Base-by-base conservation (phyloP, 192 early-diverging fungal species). In the Mortierella antarctica region DNA sequence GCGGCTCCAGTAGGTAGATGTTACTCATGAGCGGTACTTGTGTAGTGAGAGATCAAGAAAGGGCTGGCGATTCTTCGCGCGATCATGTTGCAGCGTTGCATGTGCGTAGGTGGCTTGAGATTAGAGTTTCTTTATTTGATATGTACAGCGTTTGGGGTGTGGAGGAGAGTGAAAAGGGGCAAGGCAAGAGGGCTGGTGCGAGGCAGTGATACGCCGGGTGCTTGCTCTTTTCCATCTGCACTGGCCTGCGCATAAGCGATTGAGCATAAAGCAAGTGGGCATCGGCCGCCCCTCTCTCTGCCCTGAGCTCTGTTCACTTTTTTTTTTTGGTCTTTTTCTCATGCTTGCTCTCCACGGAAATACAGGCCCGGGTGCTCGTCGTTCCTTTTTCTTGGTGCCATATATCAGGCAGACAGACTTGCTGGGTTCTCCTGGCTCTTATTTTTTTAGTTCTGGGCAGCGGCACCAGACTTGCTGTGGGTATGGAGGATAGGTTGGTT, bases 1-100 rank as follows among this genome's bases (percentile, higher is more conserved):
- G 84, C 17, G 89, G 88, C 59, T 90, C 88, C 51, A 83, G 75
- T 15, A 85, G 71, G 68, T 90, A 89, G 42, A 90, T 85, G 58
- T 85, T 86, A 57, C 81, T 83, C 88, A 89, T 88, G 6, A 31
- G 31, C 31, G 31, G 31, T 31, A 3, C 31, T 31, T 31, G 31
- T 31, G 31, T 31, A 3, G 31, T 31, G 31, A 31, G 31, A 2
- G 31, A 31, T 31, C 31, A 31, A 3, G 31, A 31, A 31, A 31
- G 31, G 31, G 31, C 31, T 31, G 31, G 31, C 31, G 31, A 31
- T 31, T 31, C 31, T 2, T 31, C 3, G 31, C 31, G 31, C 31
- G 31, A 31, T 31, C 31, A 31, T 1, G 31, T 31, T 31, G 31
- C 31, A 31, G 3, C 31, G n/a, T 31, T 31, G 31, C 31, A 31